Evolutionary conservation across 371 early-diverging fungal species (phyloP), one percentile per base, ranked within the genome.

Genomic region (Batkoa obscura): DNA sequence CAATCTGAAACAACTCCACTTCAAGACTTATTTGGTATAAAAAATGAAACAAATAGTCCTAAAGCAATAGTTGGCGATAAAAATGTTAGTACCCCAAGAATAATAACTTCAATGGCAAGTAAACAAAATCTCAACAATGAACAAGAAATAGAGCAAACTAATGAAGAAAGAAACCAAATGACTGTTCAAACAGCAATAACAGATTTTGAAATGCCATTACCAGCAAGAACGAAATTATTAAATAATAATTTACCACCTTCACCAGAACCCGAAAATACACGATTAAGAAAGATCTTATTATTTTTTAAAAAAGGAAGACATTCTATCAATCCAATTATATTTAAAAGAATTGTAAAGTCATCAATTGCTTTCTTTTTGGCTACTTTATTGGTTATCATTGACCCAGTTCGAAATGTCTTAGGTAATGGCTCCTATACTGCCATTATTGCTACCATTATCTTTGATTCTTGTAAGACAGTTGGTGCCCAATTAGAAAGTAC

Each of bases 341-440:
- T 55, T 34, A 55, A 33, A 33, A 42, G 45, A 15, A 31, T 38
- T 55, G 43, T 55, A 10, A 55, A 55, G 34, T 55, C 43, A 5
- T 35, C 55, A 8, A 10, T 55, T 13, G 41, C 55, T n/a, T 55
- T 55, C 55, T 55, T 55, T 43, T 39, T 55, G 31, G 55, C 55
- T 23, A 32, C 55, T 23, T 32, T 55, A 30, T 12, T 55, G 23
- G 55, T 55, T 4, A 41, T 55, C 10, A 43, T 55, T 13, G 15
- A 35, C 3, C 55, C 55, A 3, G 17, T 55, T 12, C 15, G 10
- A 6, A 12, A 43, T 5, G 31, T 10, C 3, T 10, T 55, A 5
- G 55, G 55, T 31, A 32, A 42, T 12, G 17, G 15, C 10, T 10
- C 43, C 13, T 55, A 43, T 15, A 41, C 43, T 17, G 55, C 55